Evolutionary conservation across 2,329 filamentous ascomycete genomes (phyloP).

Genomic region (Colletotrichum liaoningense): DNA sequence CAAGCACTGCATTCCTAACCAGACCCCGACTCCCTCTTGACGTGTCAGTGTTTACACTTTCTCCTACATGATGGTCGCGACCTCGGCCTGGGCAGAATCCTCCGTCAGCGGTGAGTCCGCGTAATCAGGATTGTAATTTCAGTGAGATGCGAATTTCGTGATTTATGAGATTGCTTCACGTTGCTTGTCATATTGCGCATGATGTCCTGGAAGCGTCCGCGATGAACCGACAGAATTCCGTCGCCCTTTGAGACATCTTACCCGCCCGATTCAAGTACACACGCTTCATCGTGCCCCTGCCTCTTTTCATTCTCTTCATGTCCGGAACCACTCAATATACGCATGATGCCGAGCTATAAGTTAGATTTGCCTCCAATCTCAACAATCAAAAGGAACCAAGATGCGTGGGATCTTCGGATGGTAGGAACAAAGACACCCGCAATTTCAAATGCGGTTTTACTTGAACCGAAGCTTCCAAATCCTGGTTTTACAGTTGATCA

Average conservation of each 20-base stretch:
- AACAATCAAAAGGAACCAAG: not conserved
- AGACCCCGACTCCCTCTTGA: not conserved
- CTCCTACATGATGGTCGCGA: slow-evolving; percentile 11
- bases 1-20: not conserved
- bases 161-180: not conserved
- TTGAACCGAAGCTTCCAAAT: not conserved
- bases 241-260: too few relatives aligned
- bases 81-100: not conserved
- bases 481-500: not conserved
- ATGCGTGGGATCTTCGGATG: not conserved
- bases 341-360: not conserved
- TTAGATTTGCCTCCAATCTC: not conserved
- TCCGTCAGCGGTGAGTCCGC: not conserved
- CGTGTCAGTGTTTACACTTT: slow-evolving; percentile 17
- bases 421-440: not conserved
- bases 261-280: too few relatives aligned
- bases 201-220: not conserved
- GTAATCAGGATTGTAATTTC: slow-evolving; percentile 14
- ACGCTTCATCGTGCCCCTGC: too few relatives aligned
- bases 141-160: not conserved
- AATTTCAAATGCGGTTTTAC: not conserved
- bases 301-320: not conserved
- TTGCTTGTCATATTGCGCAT: not conserved
- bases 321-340: not conserved
- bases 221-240: not conserved